A percentile compares a stretch with the other conserved stretches of the same genome.
Conservation (phyloP, 1,284 basidiomycete species). For the Boletellus deceptivus region DNA sequence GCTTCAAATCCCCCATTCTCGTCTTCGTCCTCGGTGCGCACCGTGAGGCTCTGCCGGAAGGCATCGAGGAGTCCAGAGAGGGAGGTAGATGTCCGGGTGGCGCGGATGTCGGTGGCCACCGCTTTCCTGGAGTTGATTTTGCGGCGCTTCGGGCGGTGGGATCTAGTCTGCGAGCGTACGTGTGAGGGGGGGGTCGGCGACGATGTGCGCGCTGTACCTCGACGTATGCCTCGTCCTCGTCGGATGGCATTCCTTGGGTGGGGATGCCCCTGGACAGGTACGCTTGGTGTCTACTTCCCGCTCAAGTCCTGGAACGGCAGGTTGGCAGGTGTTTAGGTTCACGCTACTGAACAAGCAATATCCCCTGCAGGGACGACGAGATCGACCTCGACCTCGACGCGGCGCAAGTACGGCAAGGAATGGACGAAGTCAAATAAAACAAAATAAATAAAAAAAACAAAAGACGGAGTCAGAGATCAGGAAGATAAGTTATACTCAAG, state of each 20-base stretch:
- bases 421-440: too few relatives aligned
- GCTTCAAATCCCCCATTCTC: slow-evolving; percentile 22
- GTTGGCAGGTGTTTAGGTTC: too few relatives aligned
- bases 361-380: too few relatives aligned
- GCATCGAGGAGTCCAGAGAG: slow-evolving; percentile 18
- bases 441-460: neutral
- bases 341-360: too few relatives aligned
- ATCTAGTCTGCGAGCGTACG: slow-evolving; percentile 6
- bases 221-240: slow-evolving; percentile 16
- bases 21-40: neutral
- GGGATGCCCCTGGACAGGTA: too few relatives aligned
- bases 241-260: too few relatives aligned
- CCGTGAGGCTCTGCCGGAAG: slow-evolving; percentile 13
- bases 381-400: too few relatives aligned
- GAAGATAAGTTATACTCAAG: neutral
- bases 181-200: neutral
- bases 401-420: neutral
- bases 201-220: slow-evolving; percentile 15
- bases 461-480: neutral
- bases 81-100: slow-evolving; percentile 16
- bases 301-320: too few relatives aligned
- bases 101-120: slow-evolving; percentile 3
- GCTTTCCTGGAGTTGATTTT: slow-evolving; percentile 23
- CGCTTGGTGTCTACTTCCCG: too few relatives aligned
- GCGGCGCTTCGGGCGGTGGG: slow-evolving; percentile 26